These are phyloP conservation scores for Discostella stelligera DNA, from an alignment of 352 stramenopile species.

Conservation along the genomic window DNA sequence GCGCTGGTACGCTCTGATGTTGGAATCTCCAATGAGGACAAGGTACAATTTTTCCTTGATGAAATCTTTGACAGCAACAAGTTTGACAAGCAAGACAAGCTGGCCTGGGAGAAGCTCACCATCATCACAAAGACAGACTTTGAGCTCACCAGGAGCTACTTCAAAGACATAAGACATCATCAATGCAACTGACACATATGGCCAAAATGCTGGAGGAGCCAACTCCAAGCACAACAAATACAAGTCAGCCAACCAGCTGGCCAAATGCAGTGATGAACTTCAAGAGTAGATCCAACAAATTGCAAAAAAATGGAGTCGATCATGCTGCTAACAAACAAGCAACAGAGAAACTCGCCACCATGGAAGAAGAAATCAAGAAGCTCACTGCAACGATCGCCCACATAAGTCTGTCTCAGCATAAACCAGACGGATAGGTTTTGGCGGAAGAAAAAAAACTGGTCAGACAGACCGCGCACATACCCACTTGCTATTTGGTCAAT, in stretches of 20 bases:
- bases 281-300: background rate
- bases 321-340: background rate
- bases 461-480: too few relatives aligned
- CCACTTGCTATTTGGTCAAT: too few relatives aligned
- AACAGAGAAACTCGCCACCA: background rate
- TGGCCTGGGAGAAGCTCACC: background rate
- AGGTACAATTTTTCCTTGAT: background rate
- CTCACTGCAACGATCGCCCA: background rate
- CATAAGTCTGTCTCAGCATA: too few relatives aligned
- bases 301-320: background rate
- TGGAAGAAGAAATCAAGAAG: background rate
- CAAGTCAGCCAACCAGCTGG: background rate
- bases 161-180: background rate
- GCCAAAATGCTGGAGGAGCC: background rate
- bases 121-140: background rate
- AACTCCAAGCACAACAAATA: background rate
- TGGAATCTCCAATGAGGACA: background rate
- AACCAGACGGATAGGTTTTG: too few relatives aligned
- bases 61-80: conserved; percentile 1
- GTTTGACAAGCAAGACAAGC: background rate
- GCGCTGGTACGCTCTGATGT: background rate
- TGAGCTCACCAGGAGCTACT: background rate
- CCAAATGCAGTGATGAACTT: background rate
- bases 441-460: too few relatives aligned
- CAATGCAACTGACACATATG: background rate